These are phyloP conservation scores for Tremella yokohamensis DNA, from an alignment of 768 basidiomycete species.

Conservation along the genomic window DNA sequence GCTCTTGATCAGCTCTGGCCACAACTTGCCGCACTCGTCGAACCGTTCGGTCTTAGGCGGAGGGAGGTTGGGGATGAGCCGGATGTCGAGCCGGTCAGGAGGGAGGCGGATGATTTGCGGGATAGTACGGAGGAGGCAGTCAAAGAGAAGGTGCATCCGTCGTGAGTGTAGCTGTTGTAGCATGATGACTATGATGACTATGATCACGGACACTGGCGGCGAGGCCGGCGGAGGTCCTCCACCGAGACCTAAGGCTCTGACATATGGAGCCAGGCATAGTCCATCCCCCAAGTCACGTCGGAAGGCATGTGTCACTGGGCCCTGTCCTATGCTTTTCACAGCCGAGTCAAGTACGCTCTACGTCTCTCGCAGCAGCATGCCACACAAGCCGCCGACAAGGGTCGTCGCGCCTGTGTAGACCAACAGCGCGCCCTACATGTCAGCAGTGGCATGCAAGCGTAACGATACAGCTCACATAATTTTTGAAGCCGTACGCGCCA, in stretches of 20 bases:
- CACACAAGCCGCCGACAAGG: constrained; percentile 19
- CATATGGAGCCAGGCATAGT: too few relatives aligned
- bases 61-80: constrained; percentile 16
- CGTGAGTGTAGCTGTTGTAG: too few relatives aligned
- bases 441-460: background rate
- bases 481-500: constrained; percentile 42
- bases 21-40: constrained; percentile 43
- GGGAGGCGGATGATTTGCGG: constrained; percentile 46
- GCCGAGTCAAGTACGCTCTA: too few relatives aligned
- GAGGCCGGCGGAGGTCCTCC: too few relatives aligned
- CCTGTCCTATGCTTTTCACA: too few relatives aligned
- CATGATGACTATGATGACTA: too few relatives aligned
- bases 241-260: too few relatives aligned
- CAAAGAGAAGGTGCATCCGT: background rate
- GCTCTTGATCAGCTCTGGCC: constrained; percentile 51
- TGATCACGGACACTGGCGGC: too few relatives aligned
- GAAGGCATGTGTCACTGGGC: too few relatives aligned
- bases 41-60: constrained; percentile 40
- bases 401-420: constrained; percentile 38
- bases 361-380: too few relatives aligned
- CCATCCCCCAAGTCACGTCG: too few relatives aligned
- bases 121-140: constrained; percentile 29
- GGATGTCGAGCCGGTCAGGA: constrained; percentile 33
- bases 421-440: constrained; percentile 28
- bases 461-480: constrained; percentile 35